phyloP scores from a whole-genome alignment of 73 alveolate species.

The Paramecium pentaurelia region DNA sequence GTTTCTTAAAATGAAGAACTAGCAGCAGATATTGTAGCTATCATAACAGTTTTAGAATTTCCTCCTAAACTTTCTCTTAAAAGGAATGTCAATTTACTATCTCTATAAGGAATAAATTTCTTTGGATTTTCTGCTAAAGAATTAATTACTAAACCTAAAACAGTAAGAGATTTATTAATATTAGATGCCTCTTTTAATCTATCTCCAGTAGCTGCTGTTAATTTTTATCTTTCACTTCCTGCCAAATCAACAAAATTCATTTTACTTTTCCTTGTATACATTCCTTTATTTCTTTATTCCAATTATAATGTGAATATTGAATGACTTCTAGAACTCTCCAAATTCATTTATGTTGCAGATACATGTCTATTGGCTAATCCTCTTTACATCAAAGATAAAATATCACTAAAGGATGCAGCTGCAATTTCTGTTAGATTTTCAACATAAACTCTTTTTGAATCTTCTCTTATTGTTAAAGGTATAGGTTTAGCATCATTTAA shows the following conservation, averaged over 20 bases:
- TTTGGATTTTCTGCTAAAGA: conserved; percentile 75
- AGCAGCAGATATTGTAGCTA: conserved; percentile 74
- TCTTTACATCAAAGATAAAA: conserved; percentile 65
- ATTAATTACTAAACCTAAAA: conserved; percentile 72
- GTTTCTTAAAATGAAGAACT: conserved; percentile 71
- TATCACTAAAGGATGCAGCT: conserved; percentile 66
- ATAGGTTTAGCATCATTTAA: neutral
- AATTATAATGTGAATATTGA: conserved; percentile 73
- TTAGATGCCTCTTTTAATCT: conserved; percentile 91
- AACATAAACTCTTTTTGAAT: conserved; percentile 79
- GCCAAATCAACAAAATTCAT: conserved; percentile 62
- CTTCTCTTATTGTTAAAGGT: conserved; percentile 64
- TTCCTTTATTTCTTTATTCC: conserved; percentile 5
- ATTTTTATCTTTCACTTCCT: conserved; percentile 47
- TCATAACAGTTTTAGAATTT: conserved; percentile 75
- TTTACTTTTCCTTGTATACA: conserved; percentile 44
- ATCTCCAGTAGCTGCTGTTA: conserved; percentile 81
- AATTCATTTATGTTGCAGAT: conserved; percentile 87
- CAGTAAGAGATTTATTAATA: conserved; percentile 75
- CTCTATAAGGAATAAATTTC: conserved; percentile 74
- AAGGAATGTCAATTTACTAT: conserved; percentile 74
- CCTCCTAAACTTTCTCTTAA: conserved; percentile 84
- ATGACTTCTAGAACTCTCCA: conserved; percentile 86
- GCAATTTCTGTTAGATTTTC: conserved; percentile 81
- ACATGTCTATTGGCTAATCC: conserved; percentile 87